Percentiles rank a stretch among this genome's conserved stretches.
Conservation (phyloP, 805 yeast genomes). For the Saccharomycopsis guyanensis region DNA sequence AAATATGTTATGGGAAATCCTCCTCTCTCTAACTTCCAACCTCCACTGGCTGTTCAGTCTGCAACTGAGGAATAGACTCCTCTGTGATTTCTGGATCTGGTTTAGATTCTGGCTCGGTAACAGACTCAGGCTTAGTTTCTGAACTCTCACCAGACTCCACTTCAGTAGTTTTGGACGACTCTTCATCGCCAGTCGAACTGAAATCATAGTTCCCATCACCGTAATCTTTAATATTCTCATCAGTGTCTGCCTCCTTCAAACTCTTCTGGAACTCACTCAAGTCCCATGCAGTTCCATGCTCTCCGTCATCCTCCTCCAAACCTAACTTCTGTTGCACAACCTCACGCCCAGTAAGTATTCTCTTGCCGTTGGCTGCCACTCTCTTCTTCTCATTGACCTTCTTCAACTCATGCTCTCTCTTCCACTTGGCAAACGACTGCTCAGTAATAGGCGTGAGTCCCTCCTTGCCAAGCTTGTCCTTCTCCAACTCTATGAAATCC, state of each 20-base stretch:
- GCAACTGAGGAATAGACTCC: too few relatives aligned
- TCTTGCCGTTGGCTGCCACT: constrained; percentile 36
- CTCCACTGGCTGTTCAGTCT: too few relatives aligned
- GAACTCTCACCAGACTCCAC: too few relatives aligned
- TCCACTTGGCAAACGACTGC: constrained; percentile 79
- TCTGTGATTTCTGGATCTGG: too few relatives aligned
- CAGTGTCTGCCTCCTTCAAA: constrained; percentile 29
- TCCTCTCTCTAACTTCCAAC: too few relatives aligned
- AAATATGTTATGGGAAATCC: too few relatives aligned
- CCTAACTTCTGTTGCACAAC: constrained; percentile 47
- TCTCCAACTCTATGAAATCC: constrained; percentile 91
- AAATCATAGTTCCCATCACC: constrained; percentile 48
- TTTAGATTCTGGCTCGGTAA: too few relatives aligned
- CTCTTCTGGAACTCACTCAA: constrained; percentile 35
- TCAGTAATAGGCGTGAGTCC: constrained; percentile 81
- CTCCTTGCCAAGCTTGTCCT: constrained; percentile 66
- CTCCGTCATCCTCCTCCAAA: constrained; percentile 23
- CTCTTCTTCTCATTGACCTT: constrained; percentile 37
- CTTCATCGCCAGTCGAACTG: neutral
- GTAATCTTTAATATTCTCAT: constrained; percentile 52
- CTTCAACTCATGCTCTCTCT: constrained; percentile 54
- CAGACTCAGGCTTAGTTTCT: too few relatives aligned
- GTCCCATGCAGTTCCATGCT: constrained; percentile 36
- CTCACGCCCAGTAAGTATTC: constrained; percentile 59
- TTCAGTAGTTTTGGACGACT: neutral